A percentile compares a stretch with the other conserved stretches of the same genome.
Evolutionary conservation across 2,329 filamentous ascomycete genomes (phyloP).

Genomic region (Ophiostoma australiae): DNA sequence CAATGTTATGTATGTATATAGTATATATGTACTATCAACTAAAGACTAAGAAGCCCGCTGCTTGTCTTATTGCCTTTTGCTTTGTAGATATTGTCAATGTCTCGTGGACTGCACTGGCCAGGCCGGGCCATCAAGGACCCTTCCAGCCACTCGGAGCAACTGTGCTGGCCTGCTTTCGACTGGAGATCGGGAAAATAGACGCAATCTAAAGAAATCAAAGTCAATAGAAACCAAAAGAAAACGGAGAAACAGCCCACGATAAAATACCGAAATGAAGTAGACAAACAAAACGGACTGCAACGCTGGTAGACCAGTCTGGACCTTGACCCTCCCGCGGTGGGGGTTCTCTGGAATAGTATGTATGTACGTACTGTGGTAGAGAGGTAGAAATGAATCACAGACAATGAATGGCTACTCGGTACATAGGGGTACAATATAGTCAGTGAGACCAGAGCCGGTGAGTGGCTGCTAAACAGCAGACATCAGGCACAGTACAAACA

Average conservation of each 20-base stretch:
- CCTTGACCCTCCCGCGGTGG: not conserved
- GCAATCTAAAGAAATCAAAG: not conserved
- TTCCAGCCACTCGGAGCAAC: not conserved
- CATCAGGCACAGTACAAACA: too few relatives aligned
- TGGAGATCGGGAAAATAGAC: not conserved
- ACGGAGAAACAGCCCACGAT: not conserved
- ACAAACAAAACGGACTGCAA: not conserved
- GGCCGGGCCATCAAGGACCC: too few relatives aligned
- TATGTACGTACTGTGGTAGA: too few relatives aligned
- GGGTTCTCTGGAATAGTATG: not conserved
- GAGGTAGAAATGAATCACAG: too few relatives aligned
- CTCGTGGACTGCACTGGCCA: not conserved
- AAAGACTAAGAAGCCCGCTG: not conserved
- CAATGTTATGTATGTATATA: too few relatives aligned
- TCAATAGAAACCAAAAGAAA: not conserved
- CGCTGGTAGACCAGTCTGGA: conserved; percentile 5
- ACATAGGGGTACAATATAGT: too few relatives aligned
- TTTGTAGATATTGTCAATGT: not conserved
- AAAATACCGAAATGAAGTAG: not conserved
- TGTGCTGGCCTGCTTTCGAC: not conserved
- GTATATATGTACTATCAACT: not conserved
- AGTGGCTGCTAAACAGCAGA: too few relatives aligned
- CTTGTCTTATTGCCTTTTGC: not conserved
- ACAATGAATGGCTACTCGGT: too few relatives aligned
- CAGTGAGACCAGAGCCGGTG: too few relatives aligned